Evolutionary conservation across 2,329 filamentous ascomycete genomes (phyloP).

Genomic region (Alternaria triticimaculans): DNA sequence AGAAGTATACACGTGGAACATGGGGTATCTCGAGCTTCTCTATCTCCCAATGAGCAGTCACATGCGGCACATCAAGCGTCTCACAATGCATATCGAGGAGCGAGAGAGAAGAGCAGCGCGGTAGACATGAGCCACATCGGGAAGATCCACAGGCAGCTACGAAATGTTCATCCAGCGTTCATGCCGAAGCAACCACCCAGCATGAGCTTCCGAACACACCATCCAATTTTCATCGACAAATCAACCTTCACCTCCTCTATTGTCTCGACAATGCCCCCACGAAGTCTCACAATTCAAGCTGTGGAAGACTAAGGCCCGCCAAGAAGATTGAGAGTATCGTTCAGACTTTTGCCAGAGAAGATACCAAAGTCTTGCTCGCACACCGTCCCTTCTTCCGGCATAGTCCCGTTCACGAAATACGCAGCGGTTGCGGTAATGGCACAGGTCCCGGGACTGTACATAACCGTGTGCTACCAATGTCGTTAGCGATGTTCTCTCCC

Average conservation of each 20-base stretch:
- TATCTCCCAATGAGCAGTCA: background rate
- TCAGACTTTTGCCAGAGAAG: background rate
- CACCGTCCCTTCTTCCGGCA: background rate
- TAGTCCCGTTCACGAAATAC: background rate
- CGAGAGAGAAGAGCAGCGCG: background rate
- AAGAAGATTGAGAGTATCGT: background rate
- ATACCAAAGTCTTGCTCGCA: background rate
- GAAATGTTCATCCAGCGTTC: background rate
- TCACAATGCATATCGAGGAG: background rate
- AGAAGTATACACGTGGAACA: background rate
- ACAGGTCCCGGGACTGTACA: background rate
- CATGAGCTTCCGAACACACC: background rate
- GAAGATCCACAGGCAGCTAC: background rate
- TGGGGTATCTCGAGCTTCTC: background rate
- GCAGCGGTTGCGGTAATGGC: background rate
- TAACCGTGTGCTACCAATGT: background rate
- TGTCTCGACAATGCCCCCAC: background rate
- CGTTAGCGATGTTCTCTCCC: background rate
- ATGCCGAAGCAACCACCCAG: background rate
- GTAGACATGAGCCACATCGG: background rate
- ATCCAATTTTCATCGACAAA: background rate
- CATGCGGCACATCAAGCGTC: background rate
- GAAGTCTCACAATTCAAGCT: background rate
- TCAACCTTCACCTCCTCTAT: background rate
- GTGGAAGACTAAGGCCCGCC: background rate